Evolutionary conservation across 2,329 filamentous ascomycete species (phyloP).

Genomic region (Nannizziopsis arthrosporioides): DNA sequence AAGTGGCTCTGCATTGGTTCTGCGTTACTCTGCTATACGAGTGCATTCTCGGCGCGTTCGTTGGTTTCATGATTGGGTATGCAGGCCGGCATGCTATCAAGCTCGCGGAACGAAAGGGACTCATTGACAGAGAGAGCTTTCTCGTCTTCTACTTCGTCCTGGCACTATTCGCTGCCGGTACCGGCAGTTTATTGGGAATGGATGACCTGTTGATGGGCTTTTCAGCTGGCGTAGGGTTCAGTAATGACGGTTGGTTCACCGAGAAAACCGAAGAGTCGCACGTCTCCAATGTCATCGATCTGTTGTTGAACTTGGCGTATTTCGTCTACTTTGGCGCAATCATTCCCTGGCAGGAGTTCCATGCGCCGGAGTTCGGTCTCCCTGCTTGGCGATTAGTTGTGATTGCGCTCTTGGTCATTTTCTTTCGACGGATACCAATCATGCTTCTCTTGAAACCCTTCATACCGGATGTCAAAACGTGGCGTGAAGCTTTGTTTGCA

Average conservation of each 20-base stretch:
- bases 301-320: conserved; percentile 92
- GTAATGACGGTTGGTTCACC: conserved; percentile 97
- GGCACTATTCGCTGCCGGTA: conserved; percentile 88
- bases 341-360: conserved; percentile 90
- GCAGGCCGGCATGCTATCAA: conserved; percentile 83
- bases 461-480: conserved; percentile 95
- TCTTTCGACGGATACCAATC: conserved; percentile 90
- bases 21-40: conserved; percentile 87
- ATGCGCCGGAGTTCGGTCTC: conserved; percentile 60
- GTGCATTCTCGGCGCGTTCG: conserved; percentile 83
- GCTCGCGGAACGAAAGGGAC: conserved; percentile 65
- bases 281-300: conserved; percentile 97
- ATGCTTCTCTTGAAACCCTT: conserved; percentile 85
- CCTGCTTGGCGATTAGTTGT: conserved; percentile 85
- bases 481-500: conserved; percentile 91
- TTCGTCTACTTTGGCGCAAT: conserved; percentile 97
- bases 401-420: conserved; percentile 81
- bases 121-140: conserved; percentile 94
- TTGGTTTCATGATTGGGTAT: conserved; percentile 79
- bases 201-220: conserved; percentile 94
- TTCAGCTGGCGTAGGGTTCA: conserved; percentile 92
- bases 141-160: conserved; percentile 97
- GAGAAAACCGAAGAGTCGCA: conserved; percentile 98
- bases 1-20: conserved; percentile 76
- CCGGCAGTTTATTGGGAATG: conserved; percentile 78